Evolutionary conservation across 169 alveolate species (phyloP).

Genomic region (Plasmodium malariae): DNA sequence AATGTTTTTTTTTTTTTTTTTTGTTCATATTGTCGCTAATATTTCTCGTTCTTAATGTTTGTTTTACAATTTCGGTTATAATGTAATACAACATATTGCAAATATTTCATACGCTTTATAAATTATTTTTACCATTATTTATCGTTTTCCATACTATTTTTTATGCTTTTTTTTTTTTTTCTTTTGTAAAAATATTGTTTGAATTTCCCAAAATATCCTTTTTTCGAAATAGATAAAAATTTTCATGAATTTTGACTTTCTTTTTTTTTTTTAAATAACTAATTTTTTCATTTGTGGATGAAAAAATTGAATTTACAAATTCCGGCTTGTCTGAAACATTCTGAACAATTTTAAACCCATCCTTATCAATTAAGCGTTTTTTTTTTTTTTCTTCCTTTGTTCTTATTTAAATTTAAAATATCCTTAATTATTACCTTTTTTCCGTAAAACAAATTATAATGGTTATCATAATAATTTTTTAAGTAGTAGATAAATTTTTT

Average conservation of each 20-base stretch:
- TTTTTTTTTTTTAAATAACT: slow-evolving; percentile 37
- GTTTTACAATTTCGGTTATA: too few relatives aligned
- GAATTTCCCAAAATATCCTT: slow-evolving; percentile 24
- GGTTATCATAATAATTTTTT: slow-evolving; percentile 47
- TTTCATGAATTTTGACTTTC: slow-evolving; percentile 58
- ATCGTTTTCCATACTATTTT: slow-evolving; percentile 1
- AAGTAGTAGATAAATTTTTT: slow-evolving; percentile 29
- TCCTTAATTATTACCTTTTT: slow-evolving; percentile 60
- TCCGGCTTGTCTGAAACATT: slow-evolving; percentile 38
- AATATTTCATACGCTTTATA: too few relatives aligned
- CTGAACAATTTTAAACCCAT: slow-evolving; percentile 74
- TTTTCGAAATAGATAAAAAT: slow-evolving; percentile 63
- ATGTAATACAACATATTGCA: too few relatives aligned
- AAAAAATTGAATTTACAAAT: slow-evolving; percentile 54
- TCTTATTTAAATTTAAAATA: slow-evolving; percentile 44
- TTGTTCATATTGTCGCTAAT: too few relatives aligned
- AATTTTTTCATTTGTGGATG: slow-evolving; percentile 21
- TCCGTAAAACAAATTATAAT: slow-evolving; percentile 46
- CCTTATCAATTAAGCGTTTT: slow-evolving; percentile 29
- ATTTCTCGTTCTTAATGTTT: too few relatives aligned
- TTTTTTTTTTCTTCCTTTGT: slow-evolving; percentile 23
- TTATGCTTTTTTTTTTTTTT: slow-evolving; percentile 19
- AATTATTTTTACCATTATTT: too few relatives aligned
- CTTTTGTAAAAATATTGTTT: neutral
- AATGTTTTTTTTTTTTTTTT: too few relatives aligned